Percentiles rank a stretch among this genome's conserved stretches.
These are phyloP conservation scores for Ceratobasidium papillatum DNA, from an alignment of 1,284 basidiomycete genomes.

Conservation along the genomic window DNA sequence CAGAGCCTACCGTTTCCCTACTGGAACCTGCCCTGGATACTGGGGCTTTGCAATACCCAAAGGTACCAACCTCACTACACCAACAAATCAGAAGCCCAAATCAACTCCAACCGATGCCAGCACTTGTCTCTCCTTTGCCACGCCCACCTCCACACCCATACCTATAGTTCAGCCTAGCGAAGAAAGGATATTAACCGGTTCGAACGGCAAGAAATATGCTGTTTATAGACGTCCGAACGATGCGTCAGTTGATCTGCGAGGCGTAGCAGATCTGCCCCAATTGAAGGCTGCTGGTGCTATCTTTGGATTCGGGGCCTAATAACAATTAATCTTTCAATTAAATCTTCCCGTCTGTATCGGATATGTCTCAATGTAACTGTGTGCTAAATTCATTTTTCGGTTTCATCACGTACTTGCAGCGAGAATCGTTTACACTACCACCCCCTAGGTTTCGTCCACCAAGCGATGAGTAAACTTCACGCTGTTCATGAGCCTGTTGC, in stretches of 20 bases:
- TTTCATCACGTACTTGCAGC: too few relatives aligned
- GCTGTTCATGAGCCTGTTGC: too few relatives aligned
- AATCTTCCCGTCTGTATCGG: too few relatives aligned
- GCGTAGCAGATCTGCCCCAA: conserved; percentile 4
- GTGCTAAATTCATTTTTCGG: too few relatives aligned
- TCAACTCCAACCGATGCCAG: conserved; percentile 12
- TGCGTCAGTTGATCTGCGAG: not conserved
- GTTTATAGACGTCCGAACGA: not conserved
- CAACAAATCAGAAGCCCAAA: conserved; percentile 11
- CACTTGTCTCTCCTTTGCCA: conserved; percentile 8
- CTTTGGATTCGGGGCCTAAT: conserved; percentile 1
- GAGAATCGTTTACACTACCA: too few relatives aligned
- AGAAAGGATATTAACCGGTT: not conserved
- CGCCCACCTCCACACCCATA: conserved; percentile 15
- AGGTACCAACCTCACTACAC: not conserved
- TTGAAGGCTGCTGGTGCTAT: conserved; percentile 12
- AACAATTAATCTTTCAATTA: too few relatives aligned
- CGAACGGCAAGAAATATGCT: not conserved
- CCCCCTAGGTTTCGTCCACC: too few relatives aligned
- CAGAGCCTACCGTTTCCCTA: conserved; percentile 31
- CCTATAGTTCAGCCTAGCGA: not conserved
- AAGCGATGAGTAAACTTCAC: too few relatives aligned
- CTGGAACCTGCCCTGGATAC: conserved; percentile 25
- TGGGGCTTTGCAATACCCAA: conserved; percentile 31
- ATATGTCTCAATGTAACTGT: too few relatives aligned